Percentiles rank a stretch among this genome's conserved stretches.
Evolutionary conservation across 148 eudicot species (phyloP).

Genomic region (Suaeda aralocaspica): DNA sequence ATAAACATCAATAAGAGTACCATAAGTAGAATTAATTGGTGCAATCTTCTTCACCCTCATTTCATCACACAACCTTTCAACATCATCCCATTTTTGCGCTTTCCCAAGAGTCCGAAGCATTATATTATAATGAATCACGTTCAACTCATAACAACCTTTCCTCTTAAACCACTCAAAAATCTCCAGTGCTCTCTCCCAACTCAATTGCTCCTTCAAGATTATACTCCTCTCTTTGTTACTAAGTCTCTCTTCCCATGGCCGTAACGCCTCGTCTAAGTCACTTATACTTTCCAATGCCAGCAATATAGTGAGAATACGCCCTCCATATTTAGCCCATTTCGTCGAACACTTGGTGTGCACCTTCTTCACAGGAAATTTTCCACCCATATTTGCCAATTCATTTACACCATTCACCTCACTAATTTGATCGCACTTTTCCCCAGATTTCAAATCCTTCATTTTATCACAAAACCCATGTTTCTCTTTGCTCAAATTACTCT

Average conservation of each 20-base stretch:
- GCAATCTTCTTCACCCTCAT: constrained; percentile 53
- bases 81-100: constrained; percentile 57
- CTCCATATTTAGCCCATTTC: constrained; percentile 70
- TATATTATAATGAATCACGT: constrained; percentile 89
- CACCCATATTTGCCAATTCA: constrained; percentile 3
- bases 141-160: constrained; percentile 81
- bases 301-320: constrained; percentile 58
- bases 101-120: constrained; percentile 73
- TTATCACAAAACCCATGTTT: constrained; percentile 23
- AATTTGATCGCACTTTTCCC: constrained; percentile 6
- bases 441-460: constrained; percentile 16
- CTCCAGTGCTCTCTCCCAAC: constrained; percentile 75
- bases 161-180: constrained; percentile 89
- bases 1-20: constrained; percentile 89
- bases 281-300: constrained; percentile 47
- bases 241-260: constrained; percentile 71
- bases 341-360: constrained; percentile 65
- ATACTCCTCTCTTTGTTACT: constrained; percentile 87
- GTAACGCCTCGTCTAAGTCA: constrained; percentile 73
- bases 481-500: constrained; percentile 23
- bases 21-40: constrained; percentile 74
- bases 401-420: constrained; percentile 13
- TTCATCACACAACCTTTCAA: constrained; percentile 66
- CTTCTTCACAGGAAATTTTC: constrained; percentile 20
- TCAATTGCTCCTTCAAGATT: constrained; percentile 77